These are phyloP conservation scores for Boletus sp. DNA, from an alignment of 768 basidiomycete species.

Conservation along the genomic window DNA sequence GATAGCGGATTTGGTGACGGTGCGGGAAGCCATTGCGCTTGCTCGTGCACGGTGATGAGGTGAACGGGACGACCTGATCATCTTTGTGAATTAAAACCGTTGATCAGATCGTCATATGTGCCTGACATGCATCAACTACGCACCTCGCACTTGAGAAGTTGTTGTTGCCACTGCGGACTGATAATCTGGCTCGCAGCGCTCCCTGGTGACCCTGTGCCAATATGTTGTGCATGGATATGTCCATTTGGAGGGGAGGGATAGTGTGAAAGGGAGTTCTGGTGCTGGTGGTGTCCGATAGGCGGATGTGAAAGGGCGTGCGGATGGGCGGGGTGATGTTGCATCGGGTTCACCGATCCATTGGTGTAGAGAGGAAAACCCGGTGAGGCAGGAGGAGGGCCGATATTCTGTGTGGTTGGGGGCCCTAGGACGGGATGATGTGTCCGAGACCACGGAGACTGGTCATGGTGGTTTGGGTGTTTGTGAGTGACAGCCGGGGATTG, in stretches of 20 bases:
- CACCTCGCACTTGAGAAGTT: conserved; percentile 90
- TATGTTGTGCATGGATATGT: conserved; percentile 56
- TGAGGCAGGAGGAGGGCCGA: conserved; percentile 65
- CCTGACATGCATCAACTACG: conserved; percentile 36
- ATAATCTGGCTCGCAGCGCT: conserved; percentile 59
- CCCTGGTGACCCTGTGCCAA: conserved; percentile 60
- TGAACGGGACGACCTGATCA: conserved; percentile 80
- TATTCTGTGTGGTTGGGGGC: conserved; percentile 39
- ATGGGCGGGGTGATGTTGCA: conserved; percentile 62
- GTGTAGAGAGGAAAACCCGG: conserved; percentile 77
- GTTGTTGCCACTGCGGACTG: conserved; percentile 89
- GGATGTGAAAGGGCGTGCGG: conserved; percentile 49
- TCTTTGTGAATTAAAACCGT: conserved; percentile 42
- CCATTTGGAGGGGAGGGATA: conserved; percentile 79
- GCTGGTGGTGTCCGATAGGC: conserved; percentile 65
- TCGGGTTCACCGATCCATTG: conserved; percentile 59
- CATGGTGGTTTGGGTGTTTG: conserved; percentile 73
- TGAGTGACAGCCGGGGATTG: conserved; percentile 79
- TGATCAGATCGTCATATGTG: conserved; percentile 20
- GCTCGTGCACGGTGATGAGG: conserved; percentile 94
- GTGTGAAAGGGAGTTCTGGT: conserved; percentile 78
- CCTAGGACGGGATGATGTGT: conserved; percentile 57
- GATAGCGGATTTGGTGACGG: conserved; percentile 82
- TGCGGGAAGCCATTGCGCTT: conserved; percentile 91
- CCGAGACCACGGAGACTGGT: conserved; percentile 72